Base-by-base conservation (phyloP, 257 asterid genomes). In the Petunia secreta region DNA sequence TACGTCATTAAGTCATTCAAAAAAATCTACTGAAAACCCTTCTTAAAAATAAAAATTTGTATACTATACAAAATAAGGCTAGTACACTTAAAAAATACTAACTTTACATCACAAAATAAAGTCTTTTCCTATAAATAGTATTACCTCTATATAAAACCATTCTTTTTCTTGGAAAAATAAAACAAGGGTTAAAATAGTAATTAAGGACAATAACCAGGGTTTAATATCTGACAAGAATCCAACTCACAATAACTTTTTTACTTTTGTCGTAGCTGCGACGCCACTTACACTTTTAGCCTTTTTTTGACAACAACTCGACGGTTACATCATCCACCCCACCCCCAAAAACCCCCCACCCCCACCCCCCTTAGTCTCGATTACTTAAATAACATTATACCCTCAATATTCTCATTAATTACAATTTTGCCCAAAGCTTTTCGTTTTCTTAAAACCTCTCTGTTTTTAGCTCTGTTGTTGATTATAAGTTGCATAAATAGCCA, bases 311-410 rank as follows among this genome's bases (percentile, higher is more conserved):
- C 4, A 39, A 82, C 54, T 46, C 63, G 77, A 79, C 80, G 76
- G 76, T 79, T 71, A 36, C 77, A 68, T 54, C 57, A 13, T 40
- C 7, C 5, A 25, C 25, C 25, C 25, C n/a, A n/a, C n/a, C 25
- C 25, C 60, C 60, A 11, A 40, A 8, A 58, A 7, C 34, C 55
- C 57, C 34, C 55, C 57, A 13, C 50, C 7, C 8, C 44, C 5
- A n/a, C n/a, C n/a, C n/a, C n/a, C n/a, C n/a, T n/a, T n/a, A 41
- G 9, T 58, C 74, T 79, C 80, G 83, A 52, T 11, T 73, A 6
- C 10, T 60, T 78, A 79, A 77, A 2, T 4, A 16, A 11, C 34
- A 1, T 43, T 41, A n/a, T 52, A 25, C 79, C 82, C 68, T 69
- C 60, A 25, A 34, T 66, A 39, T 25, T 59, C 62, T 11, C 3